Evolutionary conservation across 177 flowering plant species (phyloP), one percentile per base, ranked within the genome.

Genomic region (Vitis hybrid): DNA sequence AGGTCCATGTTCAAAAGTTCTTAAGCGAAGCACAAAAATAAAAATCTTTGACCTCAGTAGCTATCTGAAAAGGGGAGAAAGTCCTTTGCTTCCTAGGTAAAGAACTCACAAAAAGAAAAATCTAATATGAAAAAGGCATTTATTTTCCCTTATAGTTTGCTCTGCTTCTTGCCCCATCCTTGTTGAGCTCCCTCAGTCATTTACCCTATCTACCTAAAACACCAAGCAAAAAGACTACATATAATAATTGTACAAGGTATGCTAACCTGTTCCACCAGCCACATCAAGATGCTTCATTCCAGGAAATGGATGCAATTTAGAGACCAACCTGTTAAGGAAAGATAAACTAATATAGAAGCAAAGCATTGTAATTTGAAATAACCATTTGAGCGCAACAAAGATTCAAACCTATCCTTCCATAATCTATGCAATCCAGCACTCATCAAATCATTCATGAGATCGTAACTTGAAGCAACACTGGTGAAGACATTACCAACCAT

Each of bases 261-360:
- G 59, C 80, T 71, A 57, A 92, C 98, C 97, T 81, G 99, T 95
- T 66, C 99, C 98, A 75, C 98, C 99, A 81, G 99, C 99, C 79
- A 96, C 98, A 83, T 96, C 99, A 80, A 96, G 95, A 83, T 96
- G 97, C 81, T 91, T 92, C 91, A 93, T 96, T 78, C 99, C 98
- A 66, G 93, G 92, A 76, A 91, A 93, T 52, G 99, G 99, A 77
- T 81, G 78, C 68, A 96, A 79, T 66, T 90, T 83, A 67, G 92
- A 86, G 57, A 96, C 95, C 77, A 96, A 75, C 75, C 99, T 95
- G 87, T 50, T 46, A 13, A 46, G 18, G 2, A 71, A 55, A 62
- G 49, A 64, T 21, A 50, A 12, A 40, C 66, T 30, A 16, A 24
- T 24, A 52, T 27, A 6, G 30, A 68, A 5, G 15, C 21, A 58